Conservation (phyloP, 2,329 filamentous ascomycete species). For the Simplicillium sp. region DNA sequence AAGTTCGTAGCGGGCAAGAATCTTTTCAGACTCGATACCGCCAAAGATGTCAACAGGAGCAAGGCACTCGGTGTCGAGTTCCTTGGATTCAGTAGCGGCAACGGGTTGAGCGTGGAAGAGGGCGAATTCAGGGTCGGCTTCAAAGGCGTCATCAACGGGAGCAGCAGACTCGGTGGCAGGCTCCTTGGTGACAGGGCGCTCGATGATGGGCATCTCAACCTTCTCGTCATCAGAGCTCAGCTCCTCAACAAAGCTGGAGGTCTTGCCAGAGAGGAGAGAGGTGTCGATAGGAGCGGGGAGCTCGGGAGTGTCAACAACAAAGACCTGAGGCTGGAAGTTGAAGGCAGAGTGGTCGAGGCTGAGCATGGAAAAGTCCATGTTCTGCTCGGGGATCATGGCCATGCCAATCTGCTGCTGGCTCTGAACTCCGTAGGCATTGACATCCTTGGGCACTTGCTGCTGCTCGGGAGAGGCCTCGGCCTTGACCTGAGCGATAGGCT, state of each 20-base stretch:
- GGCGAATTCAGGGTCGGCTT: slow-evolving; percentile 52
- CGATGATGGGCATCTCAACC: slow-evolving; percentile 44
- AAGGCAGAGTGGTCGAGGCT: slow-evolving; percentile 44
- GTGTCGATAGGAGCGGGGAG: slow-evolving; percentile 51
- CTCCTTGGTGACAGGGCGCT: slow-evolving; percentile 28
- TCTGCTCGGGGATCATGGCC: slow-evolving; percentile 74
- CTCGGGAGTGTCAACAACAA: slow-evolving; percentile 64
- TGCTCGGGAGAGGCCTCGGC: slow-evolving; percentile 32
- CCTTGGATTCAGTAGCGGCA: slow-evolving; percentile 16
- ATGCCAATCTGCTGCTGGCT: slow-evolving; percentile 63
- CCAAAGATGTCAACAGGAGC: slow-evolving; percentile 35
- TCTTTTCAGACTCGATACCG: slow-evolving; percentile 54
- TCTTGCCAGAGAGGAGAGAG: slow-evolving; percentile 62
- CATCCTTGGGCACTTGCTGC: slow-evolving; percentile 53
- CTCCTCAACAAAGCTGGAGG: slow-evolving; percentile 41
- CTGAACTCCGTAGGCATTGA: slow-evolving; percentile 49
- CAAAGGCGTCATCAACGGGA: slow-evolving; percentile 44
- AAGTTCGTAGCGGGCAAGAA: slow-evolving; percentile 52
- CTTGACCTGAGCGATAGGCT: slow-evolving; percentile 25
- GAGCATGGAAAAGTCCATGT: slow-evolving; percentile 67
- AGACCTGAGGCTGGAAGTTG: slow-evolving; percentile 61
- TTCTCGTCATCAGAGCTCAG: slow-evolving; percentile 41
- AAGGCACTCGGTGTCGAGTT: slow-evolving; percentile 33
- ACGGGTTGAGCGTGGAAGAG: slow-evolving; percentile 42
- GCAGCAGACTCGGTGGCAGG: slow-evolving; percentile 20